Evolutionary conservation across 805 yeast species (phyloP), one percentile per base, ranked within the genome.

Genomic region (Wickerhamiella dianesei): DNA sequence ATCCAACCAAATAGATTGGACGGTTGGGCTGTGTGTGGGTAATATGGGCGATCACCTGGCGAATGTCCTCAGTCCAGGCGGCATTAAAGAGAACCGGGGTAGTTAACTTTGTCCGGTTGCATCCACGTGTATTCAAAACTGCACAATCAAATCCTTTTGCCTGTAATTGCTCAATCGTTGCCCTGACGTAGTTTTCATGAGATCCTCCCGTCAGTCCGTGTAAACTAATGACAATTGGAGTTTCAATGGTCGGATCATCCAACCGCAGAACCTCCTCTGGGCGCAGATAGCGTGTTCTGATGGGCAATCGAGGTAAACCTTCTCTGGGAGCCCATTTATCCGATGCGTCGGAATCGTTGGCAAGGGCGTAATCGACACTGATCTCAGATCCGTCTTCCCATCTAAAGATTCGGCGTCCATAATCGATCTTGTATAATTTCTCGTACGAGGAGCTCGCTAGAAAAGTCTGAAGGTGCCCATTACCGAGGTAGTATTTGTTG

Each of bases 161-260:
- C 21, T 55, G 43, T 56, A 58, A 46, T 19, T 59, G 21, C 41
- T 48, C 53, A 16, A 76, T 72, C 35, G 79, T 59, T 47, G 82
- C 72, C 20, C 92, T 70, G 39, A 84, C 76, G 57, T 84, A 77
- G 4, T 82, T 70, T 59, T 84, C 94, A 51, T 80, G 82, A n/a
- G 88, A 79, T 0, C 94, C 92, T 4, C 95, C 95, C 1, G 83
- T 79, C 36, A 84, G 71, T 0, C 95, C 95, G 59, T 85, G 94
- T 39, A 82, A 62, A 2, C 75, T 64, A 25, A 84, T 72, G 16
- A 81, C 66, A 57, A 85, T 67, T 2, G 94, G 94, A 43, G 62
- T 70, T 2, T 67, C 54, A 43, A 63, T 67, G 8, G 37, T 21
- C 2, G 54, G 50, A 17, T 64, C 65, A 14, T 48, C 67, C 44